These are phyloP conservation scores for Schizophyllum commune DNA, from an alignment of 1,284 basidiomycete species.

Conservation along the genomic window DNA sequence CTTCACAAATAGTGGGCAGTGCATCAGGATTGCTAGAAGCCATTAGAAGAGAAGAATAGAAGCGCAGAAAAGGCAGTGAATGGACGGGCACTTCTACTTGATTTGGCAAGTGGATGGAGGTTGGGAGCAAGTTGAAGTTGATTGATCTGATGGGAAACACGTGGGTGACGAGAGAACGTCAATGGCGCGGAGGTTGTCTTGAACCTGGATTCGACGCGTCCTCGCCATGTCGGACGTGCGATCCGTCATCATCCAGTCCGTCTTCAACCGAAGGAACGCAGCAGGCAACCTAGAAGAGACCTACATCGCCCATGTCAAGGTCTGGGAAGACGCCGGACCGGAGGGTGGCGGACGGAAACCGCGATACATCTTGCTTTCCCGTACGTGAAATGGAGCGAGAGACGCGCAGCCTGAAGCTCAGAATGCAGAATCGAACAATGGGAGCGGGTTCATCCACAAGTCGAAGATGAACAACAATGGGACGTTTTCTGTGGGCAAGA, in stretches of 20 bases:
- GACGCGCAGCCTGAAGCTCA: conserved; percentile 7
- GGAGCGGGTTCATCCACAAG: conserved; percentile 82
- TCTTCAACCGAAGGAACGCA: conserved; percentile 69
- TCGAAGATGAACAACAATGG: conserved; percentile 94
- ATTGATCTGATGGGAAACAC: neutral
- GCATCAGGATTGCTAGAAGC: no score
- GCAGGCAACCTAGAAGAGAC: conserved; percentile 61
- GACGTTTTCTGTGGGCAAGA: conserved; percentile 95
- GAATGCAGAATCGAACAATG: conserved; percentile 51
- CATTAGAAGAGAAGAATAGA: no score
- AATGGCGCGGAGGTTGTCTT: neutral
- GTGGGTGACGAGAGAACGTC: neutral
- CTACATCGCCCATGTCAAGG: conserved; percentile 83
- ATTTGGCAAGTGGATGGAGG: neutral
- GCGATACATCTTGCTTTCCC: conserved; percentile 79
- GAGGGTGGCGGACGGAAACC: conserved; percentile 70
- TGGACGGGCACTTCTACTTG: neutral
- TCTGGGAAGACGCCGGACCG: conserved; percentile 71
- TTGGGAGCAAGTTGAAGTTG: neutral
- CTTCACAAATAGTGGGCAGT: no score
- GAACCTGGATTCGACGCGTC: neutral
- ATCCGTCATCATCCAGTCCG: conserved; percentile 62
- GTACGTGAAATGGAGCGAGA: conserved; percentile 44
- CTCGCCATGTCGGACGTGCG: neutral
- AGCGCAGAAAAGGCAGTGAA: neutral